These are phyloP conservation scores for Heliamphora pulchella DNA, from an alignment of 179 eudicot species.

Conservation along the genomic window DNA sequence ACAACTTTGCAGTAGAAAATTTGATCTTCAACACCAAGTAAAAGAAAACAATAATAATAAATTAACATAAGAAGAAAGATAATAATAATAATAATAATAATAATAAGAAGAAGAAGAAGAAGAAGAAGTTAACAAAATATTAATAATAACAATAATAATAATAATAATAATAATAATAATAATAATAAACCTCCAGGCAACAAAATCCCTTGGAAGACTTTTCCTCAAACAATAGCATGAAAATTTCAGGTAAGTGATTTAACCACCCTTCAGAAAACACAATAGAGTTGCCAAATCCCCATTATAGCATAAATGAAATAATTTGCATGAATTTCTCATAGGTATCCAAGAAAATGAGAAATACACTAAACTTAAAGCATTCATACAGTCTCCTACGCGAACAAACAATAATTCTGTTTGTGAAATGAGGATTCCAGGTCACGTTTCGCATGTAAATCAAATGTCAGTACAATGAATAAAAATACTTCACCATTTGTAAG, in stretches of 20 bases:
- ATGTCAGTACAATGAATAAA: no score
- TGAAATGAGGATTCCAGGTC: neutral
- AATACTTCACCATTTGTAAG: neutral
- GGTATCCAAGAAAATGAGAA: neutral
- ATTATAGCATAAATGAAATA: neutral
- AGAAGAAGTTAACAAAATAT: no score
- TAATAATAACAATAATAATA: no score
- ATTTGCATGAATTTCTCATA: neutral
- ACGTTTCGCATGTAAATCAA: neutral
- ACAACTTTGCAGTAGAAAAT: neutral
- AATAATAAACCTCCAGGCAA: neutral
- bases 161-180: no score
- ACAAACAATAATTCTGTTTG: neutral
- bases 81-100: no score
- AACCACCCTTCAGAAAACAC: neutral
- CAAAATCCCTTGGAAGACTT: neutral
- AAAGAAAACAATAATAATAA: neutral
- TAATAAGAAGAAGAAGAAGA: no score
- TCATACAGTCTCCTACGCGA: neutral
- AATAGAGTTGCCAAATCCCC: neutral
- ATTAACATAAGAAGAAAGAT: no score
- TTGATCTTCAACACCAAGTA: neutral
- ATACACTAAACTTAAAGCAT: neutral
- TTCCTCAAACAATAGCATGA: neutral
- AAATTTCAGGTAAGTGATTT: neutral